Percentiles rank a stretch among this genome's conserved stretches.
Evolutionary conservation across 345 rosid genomes (phyloP).

Genomic region (Rhodamnia rubescens): DNA sequence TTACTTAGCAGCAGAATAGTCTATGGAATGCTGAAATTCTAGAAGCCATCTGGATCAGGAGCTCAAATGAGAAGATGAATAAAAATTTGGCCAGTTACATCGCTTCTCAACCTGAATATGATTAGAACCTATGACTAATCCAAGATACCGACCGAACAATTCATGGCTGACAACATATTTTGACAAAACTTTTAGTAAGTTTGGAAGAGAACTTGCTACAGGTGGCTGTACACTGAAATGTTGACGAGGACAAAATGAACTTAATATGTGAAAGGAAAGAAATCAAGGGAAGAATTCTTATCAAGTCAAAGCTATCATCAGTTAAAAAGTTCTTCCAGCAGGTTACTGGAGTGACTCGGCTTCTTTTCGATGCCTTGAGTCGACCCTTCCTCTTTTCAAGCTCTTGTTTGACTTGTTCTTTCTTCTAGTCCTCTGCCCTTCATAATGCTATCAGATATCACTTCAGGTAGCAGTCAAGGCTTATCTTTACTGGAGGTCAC

Average conservation of each 20-base stretch:
- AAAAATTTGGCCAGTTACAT: not conserved
- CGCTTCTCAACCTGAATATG: not conserved
- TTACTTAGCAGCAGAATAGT: not conserved
- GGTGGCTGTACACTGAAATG: not conserved
- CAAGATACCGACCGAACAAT: not conserved
- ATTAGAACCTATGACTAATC: not conserved
- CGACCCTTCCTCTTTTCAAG: not conserved
- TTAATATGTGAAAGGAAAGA: not conserved
- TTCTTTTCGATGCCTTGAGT: not conserved
- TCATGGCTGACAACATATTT: not conserved
- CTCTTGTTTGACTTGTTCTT: not conserved
- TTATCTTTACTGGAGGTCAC: conserved; percentile 20
- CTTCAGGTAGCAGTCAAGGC: not conserved
- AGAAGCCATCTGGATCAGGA: not conserved
- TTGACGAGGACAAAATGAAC: not conserved
- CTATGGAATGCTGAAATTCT: not conserved
- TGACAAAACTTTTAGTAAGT: not conserved
- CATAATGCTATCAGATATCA: not conserved
- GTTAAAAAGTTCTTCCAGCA: not conserved
- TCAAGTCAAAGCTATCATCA: not conserved
- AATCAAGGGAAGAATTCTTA: not conserved
- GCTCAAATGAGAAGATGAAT: not conserved
- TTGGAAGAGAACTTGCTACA: not conserved
- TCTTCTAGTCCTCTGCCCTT: not conserved
- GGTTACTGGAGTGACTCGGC: not conserved